Evolutionary conservation across 768 basidiomycete species (phyloP), one percentile per base, ranked within the genome.

Genomic region (Epithele typhae): DNA sequence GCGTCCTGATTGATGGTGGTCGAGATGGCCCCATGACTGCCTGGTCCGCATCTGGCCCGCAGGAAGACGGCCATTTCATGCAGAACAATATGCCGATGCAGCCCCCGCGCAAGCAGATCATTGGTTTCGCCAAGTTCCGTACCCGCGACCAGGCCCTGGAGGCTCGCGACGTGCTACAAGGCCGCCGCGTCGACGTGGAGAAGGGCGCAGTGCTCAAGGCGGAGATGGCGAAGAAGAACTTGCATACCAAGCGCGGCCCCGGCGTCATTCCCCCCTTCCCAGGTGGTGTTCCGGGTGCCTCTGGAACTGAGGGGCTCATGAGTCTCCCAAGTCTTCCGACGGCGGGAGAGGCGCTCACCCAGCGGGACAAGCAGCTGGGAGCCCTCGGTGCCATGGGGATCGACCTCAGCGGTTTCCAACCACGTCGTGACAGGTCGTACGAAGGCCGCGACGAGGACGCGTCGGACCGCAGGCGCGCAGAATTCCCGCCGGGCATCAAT

Each of bases 171-270:
- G 75, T 81, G 5, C 71, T 99, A 5, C 92, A 94, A 62, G 93
- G 95, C 5, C 76, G 86, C 43, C 77, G 91, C 46, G 89, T 98
- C 27, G 96, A 98, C 59, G 81, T 88, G 25, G 89, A 97, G 66
- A 92, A 92, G 59, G 92, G 92, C 12, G 83, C 90, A 1, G 85
- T 93, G 2, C 66, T 99, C 32, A 98, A 97, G 66, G 96, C 95
- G 18, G 96, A 98, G 69, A 97, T 99, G 94, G 96, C 96, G 17
- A 98, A 98, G 81, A 99, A 99, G 78, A 98, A 99, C 61, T 67
- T 99, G 32, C 95, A 99, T 61, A 95, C 93, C 17, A 96, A 95
- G 71, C 75, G 91, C 32, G 88, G 62, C 2, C 62, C 62, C 4
- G 60, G 88, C 2, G 83, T 92, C 19, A 45, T 58, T 18, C 55